Percentiles rank a stretch among this genome's conserved stretches.
Conservation (phyloP, 495 filamentous ascomycete genomes). For the Cercophora scortea region DNA sequence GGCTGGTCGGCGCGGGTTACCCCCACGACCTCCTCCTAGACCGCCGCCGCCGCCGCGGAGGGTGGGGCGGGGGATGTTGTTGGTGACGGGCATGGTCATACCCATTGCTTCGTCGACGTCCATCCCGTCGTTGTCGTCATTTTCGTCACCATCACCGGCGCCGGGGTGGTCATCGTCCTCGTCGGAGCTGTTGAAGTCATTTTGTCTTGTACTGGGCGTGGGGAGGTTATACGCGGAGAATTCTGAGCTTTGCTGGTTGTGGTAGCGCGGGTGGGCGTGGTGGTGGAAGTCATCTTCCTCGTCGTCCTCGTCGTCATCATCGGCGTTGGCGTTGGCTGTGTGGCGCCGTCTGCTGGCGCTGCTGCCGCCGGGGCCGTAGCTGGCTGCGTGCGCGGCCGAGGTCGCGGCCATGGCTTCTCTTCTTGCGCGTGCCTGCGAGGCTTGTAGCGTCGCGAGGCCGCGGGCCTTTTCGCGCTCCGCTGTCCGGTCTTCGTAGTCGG, state of each 20-base stretch:
- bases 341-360: not conserved
- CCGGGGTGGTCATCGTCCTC: not conserved
- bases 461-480: constrained; percentile 18
- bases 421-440: constrained; percentile 19
- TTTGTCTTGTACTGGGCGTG: not conserved
- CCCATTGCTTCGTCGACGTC: not conserved
- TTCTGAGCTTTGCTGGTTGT: not conserved
- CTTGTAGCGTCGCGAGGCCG: constrained; percentile 12
- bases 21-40: too few species aligned
- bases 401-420: constrained; percentile 10
- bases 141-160: not conserved
- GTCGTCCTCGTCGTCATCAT: constrained; percentile 7
- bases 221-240: too few species aligned
- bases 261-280: constrained; percentile 8
- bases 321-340: not conserved
- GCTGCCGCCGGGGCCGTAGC: not conserved
- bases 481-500: constrained; percentile 61
- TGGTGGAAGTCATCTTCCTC: constrained; percentile 5
- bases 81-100: not conserved
- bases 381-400: not conserved
- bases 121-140: constrained; percentile 16
- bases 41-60: too few species aligned
- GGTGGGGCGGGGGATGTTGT: not conserved
- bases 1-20: too few species aligned
- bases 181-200: not conserved